Evolutionary conservation across 78 protist species (phyloP), one percentile per base, ranked within the genome.

Genomic region (Dictyostelium firmibasis): DNA sequence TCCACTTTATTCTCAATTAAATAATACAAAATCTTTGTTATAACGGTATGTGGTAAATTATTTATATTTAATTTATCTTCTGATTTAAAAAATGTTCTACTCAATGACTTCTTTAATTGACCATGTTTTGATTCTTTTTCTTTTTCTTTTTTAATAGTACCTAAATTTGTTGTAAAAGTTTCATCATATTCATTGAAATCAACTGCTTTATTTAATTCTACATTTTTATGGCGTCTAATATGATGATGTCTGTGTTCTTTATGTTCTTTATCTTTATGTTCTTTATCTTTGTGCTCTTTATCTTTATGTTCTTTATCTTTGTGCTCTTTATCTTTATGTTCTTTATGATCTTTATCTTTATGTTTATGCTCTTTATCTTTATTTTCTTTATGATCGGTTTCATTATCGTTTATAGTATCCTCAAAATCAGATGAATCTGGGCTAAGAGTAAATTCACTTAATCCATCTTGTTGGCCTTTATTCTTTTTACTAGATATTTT

Each of bases 11-110:
- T 35, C 33, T 75, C 43, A 9, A 81, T 83, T 20, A 89, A 27
- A 43, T 50, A 69, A 57, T 69, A n/a, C 10, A 89, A 29, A 11
- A 89, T 89, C 20, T 64, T 78, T 43, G 74, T 29, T 16, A 89
- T 38, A 27, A 89, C 60, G 9, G 87, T 89, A 23, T 89, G 94
- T 41, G 94, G 94, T 69, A 89, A 35, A 50, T 69, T 23, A 67
- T 89, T 89, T 23, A 89, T 67, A 62, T 76, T 67, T 8, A 79
- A 14, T 35, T 27, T 25, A 20, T 79, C 69, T 13, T 18, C 18
- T 27, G 60, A 27, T 76, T n/a, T 76, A 38, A 36, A 76, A 31
- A 70, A 70, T 27, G 77, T 70, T 70, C 31, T 70, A 70, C 77
- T 70, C 10, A 70, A 7, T 70, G 77, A 29, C 29, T 70, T 70